Conservation (phyloP, 495 filamentous ascomycete genomes). For the Aspergillus kassunensis region DNA sequence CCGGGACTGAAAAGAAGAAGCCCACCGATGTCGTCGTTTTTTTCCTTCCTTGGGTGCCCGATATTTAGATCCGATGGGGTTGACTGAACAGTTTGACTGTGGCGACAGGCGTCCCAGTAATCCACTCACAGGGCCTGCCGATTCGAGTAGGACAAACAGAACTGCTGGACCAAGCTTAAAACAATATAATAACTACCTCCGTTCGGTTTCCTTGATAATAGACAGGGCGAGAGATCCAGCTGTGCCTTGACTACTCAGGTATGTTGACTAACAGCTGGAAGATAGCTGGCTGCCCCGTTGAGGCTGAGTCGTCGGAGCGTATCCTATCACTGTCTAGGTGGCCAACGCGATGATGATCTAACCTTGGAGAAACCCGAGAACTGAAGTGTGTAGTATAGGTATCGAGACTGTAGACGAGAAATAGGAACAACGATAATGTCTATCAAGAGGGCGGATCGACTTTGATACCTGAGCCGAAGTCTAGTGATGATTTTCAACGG, state of each 20-base stretch:
- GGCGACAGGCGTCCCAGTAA: conserved; percentile 6
- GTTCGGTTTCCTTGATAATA: too few species aligned
- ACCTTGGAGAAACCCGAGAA: neutral
- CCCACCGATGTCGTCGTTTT: neutral
- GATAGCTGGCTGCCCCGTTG: conserved; percentile 3
- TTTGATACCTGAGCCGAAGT: conserved; percentile 10
- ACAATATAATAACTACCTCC: neutral
- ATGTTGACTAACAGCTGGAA: neutral
- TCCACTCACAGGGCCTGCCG: conserved; percentile 4
- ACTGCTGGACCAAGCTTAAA: conserved; percentile 5
- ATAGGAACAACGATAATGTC: neutral
- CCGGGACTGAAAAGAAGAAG: conserved; percentile 3
- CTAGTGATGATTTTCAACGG: neutral
- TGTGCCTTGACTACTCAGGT: conserved; percentile 6
- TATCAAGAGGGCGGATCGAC: conserved; percentile 6
- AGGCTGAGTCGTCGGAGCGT: conserved; percentile 9
- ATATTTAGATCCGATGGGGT: conserved; percentile 1
- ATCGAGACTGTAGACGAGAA: neutral
- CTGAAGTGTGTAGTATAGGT: neutral
- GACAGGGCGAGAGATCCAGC: conserved; percentile 10
- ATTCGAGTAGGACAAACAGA: conserved; percentile 5
- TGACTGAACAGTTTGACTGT: conserved; percentile 3
- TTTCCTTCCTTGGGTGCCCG: conserved; percentile 12
- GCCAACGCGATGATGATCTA: conserved; percentile 5
- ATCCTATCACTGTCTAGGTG: conserved; percentile 7